phyloP scores from a whole-genome alignment of 805 yeast species.

The Wilhelminamyces savonicus region DNA sequence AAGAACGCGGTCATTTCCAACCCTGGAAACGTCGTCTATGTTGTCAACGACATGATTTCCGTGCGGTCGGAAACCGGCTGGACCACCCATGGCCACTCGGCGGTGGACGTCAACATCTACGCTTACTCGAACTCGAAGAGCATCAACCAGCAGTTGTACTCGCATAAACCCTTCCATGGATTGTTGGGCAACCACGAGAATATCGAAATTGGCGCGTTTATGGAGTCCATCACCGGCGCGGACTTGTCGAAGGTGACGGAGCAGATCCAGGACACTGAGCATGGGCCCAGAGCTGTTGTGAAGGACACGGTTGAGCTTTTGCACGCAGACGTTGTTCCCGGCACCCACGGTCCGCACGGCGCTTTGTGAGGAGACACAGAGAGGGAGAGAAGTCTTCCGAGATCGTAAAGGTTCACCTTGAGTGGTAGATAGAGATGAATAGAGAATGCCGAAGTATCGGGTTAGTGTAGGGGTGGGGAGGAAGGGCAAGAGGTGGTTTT shows the following conservation, averaged over 20 bases:
- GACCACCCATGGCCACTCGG: constrained; percentile 95
- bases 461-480: no score
- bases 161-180: constrained; percentile 24
- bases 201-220: constrained; percentile 72
- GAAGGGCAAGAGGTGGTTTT: no score
- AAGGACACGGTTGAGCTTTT: no score
- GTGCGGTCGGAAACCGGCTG: constrained; percentile 88
- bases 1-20: constrained; percentile 6
- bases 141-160: constrained; percentile 32
- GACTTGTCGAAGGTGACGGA: constrained; percentile 45
- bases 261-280: constrained; percentile 43
- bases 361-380: no score
- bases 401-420: no score
- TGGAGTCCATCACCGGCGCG: constrained; percentile 49
- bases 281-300: constrained; percentile 23
- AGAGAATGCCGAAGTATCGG: no score
- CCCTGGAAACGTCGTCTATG: constrained; percentile 40
- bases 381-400: no score
- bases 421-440: no score
- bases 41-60: constrained; percentile 66
- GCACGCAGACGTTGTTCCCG: no score
- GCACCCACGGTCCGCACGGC: no score
- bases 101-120: constrained; percentile 91
- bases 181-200: constrained; percentile 83
- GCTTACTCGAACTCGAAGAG: constrained; percentile 59